Conservation (phyloP, 2,329 filamentous ascomycete species). For the Fusarium sp. region DNA sequence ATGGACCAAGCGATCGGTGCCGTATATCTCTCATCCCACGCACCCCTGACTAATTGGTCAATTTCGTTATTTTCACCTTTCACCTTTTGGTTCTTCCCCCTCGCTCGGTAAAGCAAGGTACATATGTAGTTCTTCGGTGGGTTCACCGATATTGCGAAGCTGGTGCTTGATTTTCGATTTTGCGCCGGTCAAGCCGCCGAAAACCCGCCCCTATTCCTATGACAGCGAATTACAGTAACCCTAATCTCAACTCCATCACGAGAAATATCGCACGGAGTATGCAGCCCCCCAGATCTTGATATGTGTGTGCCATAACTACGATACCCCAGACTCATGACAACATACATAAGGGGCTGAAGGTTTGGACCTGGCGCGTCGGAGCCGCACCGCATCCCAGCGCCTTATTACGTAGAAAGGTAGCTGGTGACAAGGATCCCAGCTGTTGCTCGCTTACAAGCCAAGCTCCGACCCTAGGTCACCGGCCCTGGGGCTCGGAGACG, state of each 20-base stretch:
- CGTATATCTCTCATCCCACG: constrained; percentile 33
- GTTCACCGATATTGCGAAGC: neutral
- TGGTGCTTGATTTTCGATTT: neutral
- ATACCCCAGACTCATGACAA: constrained; percentile 29
- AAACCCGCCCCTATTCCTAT: constrained; percentile 8
- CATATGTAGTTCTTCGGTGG: neutral
- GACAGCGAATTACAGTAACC: neutral
- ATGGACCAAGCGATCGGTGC: neutral
- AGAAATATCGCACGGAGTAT: constrained; percentile 16
- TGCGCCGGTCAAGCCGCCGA: neutral
- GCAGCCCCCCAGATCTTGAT: constrained; percentile 33
- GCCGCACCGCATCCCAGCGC: constrained; percentile 28
- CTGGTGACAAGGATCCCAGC: constrained; percentile 9
- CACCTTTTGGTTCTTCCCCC: constrained; percentile 10
- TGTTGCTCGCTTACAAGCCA: constrained; percentile 17
- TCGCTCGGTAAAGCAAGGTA: constrained; percentile 4
- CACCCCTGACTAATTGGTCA: constrained; percentile 14
- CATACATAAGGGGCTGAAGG: constrained; percentile 9
- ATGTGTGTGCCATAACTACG: constrained; percentile 15
- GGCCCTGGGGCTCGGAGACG: constrained; percentile 13
- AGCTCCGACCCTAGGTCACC: constrained; percentile 19
- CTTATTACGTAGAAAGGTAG: constrained; percentile 15
- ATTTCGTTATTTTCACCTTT: constrained; percentile 11
- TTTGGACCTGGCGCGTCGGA: constrained; percentile 32
- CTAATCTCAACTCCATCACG: constrained; percentile 1